Evolutionary conservation across 306 rosid genomes (phyloP).

Genomic region (Dryas drummondii): DNA sequence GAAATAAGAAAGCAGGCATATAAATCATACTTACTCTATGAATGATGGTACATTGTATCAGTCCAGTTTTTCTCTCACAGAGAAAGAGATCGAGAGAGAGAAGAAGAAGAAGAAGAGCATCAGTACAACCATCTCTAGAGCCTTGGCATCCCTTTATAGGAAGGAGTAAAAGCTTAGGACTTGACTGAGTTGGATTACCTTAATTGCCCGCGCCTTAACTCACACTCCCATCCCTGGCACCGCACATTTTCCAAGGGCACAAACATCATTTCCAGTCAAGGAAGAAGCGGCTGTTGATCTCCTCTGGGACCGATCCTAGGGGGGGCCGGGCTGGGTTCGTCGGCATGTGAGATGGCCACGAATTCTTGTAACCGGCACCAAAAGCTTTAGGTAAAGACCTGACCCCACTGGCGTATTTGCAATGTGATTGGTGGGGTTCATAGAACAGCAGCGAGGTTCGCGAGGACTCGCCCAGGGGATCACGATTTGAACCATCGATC

Average conservation of each 20-base stretch:
- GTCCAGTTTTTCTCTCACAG: too few species aligned
- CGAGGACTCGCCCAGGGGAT: conserved; percentile 9
- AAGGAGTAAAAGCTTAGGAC: too few species aligned
- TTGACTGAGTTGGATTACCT: conserved; percentile 5
- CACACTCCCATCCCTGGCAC: too few species aligned
- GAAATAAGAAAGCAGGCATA: too few species aligned
- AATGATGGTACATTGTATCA: too few species aligned
- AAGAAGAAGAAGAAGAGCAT: too few species aligned
- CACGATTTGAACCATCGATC: background rate
- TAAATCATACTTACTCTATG: too few species aligned
- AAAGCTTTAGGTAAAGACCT: background rate
- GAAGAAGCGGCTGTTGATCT: conserved; percentile 19
- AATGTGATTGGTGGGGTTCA: conserved; percentile 9
- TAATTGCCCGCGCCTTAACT: conserved; percentile 13
- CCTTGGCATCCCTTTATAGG: too few species aligned
- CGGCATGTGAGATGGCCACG: background rate
- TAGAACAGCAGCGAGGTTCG: background rate
- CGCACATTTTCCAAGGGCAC: conserved; percentile 12
- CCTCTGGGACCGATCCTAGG: too few species aligned
- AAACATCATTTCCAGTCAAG: conserved; percentile 9
- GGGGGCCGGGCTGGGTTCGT: conserved; percentile 8
- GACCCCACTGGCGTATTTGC: background rate
- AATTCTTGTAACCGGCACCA: background rate
- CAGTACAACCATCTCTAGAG: too few species aligned
- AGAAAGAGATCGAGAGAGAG: too few species aligned